phyloP scores from a whole-genome alignment of 306 rosid species.

The Canavalia gladiata region DNA sequence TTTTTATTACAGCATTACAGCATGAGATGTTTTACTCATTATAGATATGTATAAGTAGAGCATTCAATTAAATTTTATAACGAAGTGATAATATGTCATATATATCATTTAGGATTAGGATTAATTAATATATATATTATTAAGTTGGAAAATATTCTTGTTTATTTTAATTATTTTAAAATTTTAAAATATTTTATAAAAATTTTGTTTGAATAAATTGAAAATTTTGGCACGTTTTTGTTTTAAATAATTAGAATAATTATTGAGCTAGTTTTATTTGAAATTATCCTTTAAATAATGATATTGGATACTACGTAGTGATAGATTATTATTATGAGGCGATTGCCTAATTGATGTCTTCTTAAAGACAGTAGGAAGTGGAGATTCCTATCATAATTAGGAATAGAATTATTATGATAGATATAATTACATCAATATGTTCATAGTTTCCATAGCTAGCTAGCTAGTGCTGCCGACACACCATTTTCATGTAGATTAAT shows the following conservation, averaged over 20 bases:
- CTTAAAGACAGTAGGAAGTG: not conserved
- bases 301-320: not conserved
- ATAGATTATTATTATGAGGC: not conserved
- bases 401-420: not conserved
- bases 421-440: not conserved
- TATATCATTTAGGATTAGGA: too few species aligned
- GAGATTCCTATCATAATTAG: not conserved
- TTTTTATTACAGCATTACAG: too few species aligned
- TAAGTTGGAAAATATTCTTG: too few species aligned
- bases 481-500: not conserved
- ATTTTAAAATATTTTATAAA: too few species aligned
- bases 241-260: not conserved
- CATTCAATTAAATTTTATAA: too few species aligned
- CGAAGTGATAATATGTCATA: too few species aligned
- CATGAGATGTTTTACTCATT: too few species aligned
- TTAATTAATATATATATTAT: too few species aligned
- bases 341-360: not conserved
- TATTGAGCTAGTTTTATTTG: not conserved
- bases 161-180: too few species aligned
- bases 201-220: too few species aligned
- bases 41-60: too few species aligned
- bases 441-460: not conserved
- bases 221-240: not conserved
- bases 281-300: not conserved
- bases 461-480: conserved; percentile 10